Evolutionary conservation across 805 yeast genomes (phyloP).

Genomic region (Wickerhamomyces bovis): DNA sequence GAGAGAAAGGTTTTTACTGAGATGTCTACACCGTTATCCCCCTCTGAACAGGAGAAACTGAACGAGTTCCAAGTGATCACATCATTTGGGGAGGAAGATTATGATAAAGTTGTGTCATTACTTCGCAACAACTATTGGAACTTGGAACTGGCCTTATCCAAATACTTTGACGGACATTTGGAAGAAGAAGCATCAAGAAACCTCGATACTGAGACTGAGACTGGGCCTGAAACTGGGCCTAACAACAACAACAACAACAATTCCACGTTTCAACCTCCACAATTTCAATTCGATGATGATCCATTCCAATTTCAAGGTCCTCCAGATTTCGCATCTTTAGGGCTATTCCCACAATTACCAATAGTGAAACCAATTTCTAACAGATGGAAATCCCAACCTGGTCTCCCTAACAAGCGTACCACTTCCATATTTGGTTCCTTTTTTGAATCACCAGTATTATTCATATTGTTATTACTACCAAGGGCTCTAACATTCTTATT

Average conservation of each 20-base stretch:
- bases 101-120: slow-evolving; percentile 39
- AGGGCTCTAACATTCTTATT: slow-evolving; percentile 38
- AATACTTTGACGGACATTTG: slow-evolving; percentile 55
- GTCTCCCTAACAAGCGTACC: slow-evolving; percentile 1
- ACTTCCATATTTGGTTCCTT: slow-evolving; percentile 11
- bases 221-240: too few relatives aligned
- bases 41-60: slow-evolving; percentile 38
- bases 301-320: slow-evolving; percentile 1
- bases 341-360: slow-evolving; percentile 24
- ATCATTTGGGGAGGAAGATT: slow-evolving; percentile 40
- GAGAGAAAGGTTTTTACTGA: not conserved
- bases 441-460: slow-evolving; percentile 33
- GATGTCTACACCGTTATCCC: slow-evolving; percentile 23
- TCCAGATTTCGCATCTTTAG: not conserved
- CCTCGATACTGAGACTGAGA: not conserved
- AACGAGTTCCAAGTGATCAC: slow-evolving; percentile 47
- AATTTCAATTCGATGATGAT: not conserved
- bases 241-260: not conserved
- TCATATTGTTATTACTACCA: slow-evolving; percentile 52
- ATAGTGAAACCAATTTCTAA: slow-evolving; percentile 29
- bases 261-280: not conserved
- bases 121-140: slow-evolving; percentile 52
- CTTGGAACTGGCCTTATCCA: slow-evolving; percentile 52
- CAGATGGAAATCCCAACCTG: slow-evolving; percentile 19
- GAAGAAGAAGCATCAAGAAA: slow-evolving; percentile 19